These are phyloP conservation scores for Penicillium salamii DNA, from an alignment of 495 filamentous ascomycete species.

Conservation along the genomic window DNA sequence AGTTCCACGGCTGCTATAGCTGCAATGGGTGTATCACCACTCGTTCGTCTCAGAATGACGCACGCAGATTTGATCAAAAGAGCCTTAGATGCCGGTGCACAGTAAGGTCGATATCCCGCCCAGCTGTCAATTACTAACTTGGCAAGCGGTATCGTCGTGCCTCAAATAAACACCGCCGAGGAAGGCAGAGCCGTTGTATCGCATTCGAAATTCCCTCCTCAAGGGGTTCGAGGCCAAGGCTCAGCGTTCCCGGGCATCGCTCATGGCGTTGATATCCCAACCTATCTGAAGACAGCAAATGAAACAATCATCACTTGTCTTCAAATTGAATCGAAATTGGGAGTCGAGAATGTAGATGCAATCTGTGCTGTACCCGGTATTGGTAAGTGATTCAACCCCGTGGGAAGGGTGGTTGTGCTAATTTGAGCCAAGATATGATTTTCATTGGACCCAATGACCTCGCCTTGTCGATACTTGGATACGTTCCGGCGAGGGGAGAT, in stretches of 20 bases:
- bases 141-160: slow-evolving; percentile 53
- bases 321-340: slow-evolving; percentile 79
- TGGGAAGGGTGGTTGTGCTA: background rate
- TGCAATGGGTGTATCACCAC: slow-evolving; percentile 60
- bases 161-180: slow-evolving; percentile 61
- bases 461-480: slow-evolving; percentile 22
- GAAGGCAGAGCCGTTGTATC: slow-evolving; percentile 49
- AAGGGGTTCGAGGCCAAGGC: background rate
- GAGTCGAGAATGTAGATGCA: slow-evolving; percentile 50
- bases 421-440: slow-evolving; percentile 31
- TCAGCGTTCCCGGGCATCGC: slow-evolving; percentile 29
- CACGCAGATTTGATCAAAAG: slow-evolving; percentile 27
- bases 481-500: slow-evolving; percentile 24
- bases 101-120: slow-evolving; percentile 52
- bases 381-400: too few species aligned
- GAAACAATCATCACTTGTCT: slow-evolving; percentile 72
- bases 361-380: slow-evolving; percentile 4
- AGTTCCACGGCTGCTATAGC: slow-evolving; percentile 73
- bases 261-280: slow-evolving; percentile 15
- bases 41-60: slow-evolving; percentile 66
- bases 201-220: too few species aligned
- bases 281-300: slow-evolving; percentile 76
- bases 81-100: slow-evolving; percentile 61
- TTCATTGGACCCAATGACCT: slow-evolving; percentile 69
- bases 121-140: background rate